Percentiles rank a stretch among this genome's conserved stretches.
Evolutionary conservation across 2,329 filamentous ascomycete species (phyloP).

Genomic region (Neopestalotiopsis rosae): DNA sequence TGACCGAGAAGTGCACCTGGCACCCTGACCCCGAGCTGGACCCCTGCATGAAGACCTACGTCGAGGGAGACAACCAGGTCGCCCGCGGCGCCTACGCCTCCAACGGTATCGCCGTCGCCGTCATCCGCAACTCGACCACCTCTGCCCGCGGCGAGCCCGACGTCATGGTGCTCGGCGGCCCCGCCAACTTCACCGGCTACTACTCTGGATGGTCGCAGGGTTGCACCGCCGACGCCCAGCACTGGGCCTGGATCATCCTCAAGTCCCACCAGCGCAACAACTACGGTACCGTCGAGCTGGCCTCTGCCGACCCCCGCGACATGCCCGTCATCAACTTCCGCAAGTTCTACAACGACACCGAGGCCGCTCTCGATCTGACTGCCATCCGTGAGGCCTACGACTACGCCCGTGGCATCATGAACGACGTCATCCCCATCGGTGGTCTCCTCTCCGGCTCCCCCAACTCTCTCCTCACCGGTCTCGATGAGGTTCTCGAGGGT

Average conservation of each 20-base stretch:
- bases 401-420: constrained; percentile 45
- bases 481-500: constrained; percentile 38
- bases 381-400: constrained; percentile 49
- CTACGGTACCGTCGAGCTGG: constrained; percentile 60
- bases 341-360: constrained; percentile 55
- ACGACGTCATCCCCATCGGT: constrained; percentile 29
- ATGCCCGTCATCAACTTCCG: constrained; percentile 64
- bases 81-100: constrained; percentile 38
- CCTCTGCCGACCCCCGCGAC: constrained; percentile 63
- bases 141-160: constrained; percentile 35
- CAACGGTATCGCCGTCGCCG: constrained; percentile 53
- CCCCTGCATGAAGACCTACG: constrained; percentile 41
- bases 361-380: constrained; percentile 46
- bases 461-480: constrained; percentile 26
- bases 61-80: constrained; percentile 21
- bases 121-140: constrained; percentile 38
- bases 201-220: constrained; percentile 37
- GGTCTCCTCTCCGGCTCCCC: constrained; percentile 8
- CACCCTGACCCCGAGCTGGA: constrained; percentile 33
- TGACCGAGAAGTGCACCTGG: constrained; percentile 36
- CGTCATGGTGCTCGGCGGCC: constrained; percentile 37
- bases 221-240: constrained; percentile 39
- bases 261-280: constrained; percentile 65
- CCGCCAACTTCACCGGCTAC: constrained; percentile 38
- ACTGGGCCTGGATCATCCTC: constrained; percentile 48